phyloP scores from a whole-genome alignment of 2,329 filamentous ascomycete species.

The Aspergillus sp. region DNA sequence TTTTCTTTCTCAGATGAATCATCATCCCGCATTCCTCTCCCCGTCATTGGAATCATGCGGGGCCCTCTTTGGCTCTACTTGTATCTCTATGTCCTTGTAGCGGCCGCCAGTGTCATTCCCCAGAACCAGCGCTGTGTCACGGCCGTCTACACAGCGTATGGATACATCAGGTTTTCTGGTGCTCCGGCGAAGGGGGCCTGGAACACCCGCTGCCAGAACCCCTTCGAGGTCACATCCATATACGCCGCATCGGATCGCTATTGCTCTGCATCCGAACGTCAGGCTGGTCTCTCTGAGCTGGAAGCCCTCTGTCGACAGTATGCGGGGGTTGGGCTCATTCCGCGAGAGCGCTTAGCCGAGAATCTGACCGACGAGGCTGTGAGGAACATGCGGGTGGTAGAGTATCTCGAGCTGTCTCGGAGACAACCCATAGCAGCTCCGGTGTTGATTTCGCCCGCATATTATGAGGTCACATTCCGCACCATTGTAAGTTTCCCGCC shows the following conservation, averaged over 20 bases:
- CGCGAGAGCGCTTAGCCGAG: constrained; percentile 26
- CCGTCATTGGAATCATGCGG: background rate
- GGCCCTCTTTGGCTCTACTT: background rate
- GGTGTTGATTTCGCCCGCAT: constrained; percentile 30
- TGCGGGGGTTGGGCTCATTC: constrained; percentile 23
- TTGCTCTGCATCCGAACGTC: constrained; percentile 25
- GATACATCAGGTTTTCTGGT: constrained; percentile 30
- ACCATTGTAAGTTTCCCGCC: constrained; percentile 30
- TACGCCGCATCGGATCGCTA: constrained; percentile 35
- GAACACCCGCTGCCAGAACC: constrained; percentile 31
- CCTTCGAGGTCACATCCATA: constrained; percentile 31
- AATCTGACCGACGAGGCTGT: constrained; percentile 34
- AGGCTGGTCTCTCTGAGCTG: constrained; percentile 21
- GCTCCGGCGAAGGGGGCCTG: constrained; percentile 17
- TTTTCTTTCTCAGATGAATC: background rate
- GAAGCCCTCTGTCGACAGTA: constrained; percentile 20
- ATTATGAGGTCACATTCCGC: constrained; percentile 27
- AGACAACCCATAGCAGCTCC: constrained; percentile 18
- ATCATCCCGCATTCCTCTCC: background rate
- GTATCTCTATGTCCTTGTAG: background rate
- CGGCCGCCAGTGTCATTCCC: constrained; percentile 10
- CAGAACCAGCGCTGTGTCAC: constrained; percentile 31
- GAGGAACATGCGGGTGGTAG: constrained; percentile 29
- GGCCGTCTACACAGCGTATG: constrained; percentile 30
- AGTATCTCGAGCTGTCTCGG: constrained; percentile 27